These are phyloP conservation scores for Limonium bicolor DNA, from an alignment of 148 eudicot genomes.

Conservation along the genomic window DNA sequence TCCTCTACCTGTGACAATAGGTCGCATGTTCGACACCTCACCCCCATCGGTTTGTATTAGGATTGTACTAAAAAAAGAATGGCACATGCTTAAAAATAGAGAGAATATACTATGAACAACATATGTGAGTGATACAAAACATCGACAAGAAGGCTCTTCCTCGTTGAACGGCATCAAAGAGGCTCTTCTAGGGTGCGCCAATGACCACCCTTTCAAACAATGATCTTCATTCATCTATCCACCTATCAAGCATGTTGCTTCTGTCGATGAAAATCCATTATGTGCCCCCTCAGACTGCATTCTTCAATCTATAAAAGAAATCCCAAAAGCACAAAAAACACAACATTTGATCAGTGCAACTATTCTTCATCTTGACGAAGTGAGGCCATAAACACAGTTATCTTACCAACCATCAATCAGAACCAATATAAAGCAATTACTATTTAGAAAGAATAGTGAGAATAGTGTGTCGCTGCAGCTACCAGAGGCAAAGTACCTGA, in stretches of 20 bases:
- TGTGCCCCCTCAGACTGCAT: constrained; percentile 58
- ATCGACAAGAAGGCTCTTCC: no score
- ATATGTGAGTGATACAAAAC: no score
- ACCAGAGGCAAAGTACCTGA: constrained; percentile 23
- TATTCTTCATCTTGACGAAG: background rate
- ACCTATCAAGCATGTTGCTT: constrained; percentile 2
- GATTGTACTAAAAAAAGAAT: no score
- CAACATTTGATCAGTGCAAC: background rate
- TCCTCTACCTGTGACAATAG: no score
- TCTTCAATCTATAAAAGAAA: constrained; percentile 40
- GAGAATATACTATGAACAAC: no score
- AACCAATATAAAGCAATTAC: background rate
- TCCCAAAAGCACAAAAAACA: background rate
- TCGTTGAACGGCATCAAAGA: no score
- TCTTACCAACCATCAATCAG: background rate
- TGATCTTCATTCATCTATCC: no score
- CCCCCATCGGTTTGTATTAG: no score
- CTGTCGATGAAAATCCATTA: constrained; percentile 25
- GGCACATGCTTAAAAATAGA: no score
- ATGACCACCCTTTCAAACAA: no score
- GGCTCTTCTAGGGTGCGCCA: no score
- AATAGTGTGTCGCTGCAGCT: background rate
- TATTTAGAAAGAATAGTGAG: background rate
- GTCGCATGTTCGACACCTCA: no score
- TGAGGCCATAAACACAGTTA: background rate